Percentiles rank a stretch among this genome's conserved stretches.
These are phyloP conservation scores for Aspergillus sp. DNA, from an alignment of 2,329 filamentous ascomycete species.

Conservation along the genomic window DNA sequence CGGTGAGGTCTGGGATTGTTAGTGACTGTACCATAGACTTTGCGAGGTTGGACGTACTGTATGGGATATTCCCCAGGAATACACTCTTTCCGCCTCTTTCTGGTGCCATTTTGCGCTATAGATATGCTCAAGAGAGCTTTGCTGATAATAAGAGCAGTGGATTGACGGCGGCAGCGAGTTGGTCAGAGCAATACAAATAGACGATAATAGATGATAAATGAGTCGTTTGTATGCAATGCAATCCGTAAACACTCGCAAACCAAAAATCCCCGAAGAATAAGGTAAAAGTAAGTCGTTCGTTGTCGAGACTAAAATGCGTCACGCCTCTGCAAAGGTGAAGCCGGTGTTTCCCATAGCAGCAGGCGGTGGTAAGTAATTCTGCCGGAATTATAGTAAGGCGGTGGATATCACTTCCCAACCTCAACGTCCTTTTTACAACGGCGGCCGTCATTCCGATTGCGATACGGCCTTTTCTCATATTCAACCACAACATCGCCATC, in stretches of 20 bases:
- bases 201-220: too few species aligned
- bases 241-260: neutral
- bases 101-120: constrained; percentile 34
- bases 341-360: constrained; percentile 10
- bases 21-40: constrained; percentile 5
- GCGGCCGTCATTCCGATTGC: constrained; percentile 16
- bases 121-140: neutral
- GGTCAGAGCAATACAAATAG: too few species aligned
- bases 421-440: constrained; percentile 3
- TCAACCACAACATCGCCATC: constrained; percentile 13
- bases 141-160: neutral
- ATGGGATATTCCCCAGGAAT: constrained; percentile 55
- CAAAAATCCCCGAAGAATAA: neutral
- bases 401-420: neutral
- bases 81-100: constrained; percentile 41
- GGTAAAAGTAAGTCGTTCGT: neutral
- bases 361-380: neutral
- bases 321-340: constrained; percentile 2
- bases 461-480: constrained; percentile 12
- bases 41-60: constrained; percentile 57
- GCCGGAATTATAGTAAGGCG: neutral
- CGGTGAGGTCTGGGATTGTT: constrained; percentile 67
- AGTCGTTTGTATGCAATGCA: too few species aligned
- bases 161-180: neutral
- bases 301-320: neutral